These are phyloP conservation scores for Sarcocystis neurona DNA, from an alignment of 169 alveolate genomes.

Conservation along the genomic window DNA sequence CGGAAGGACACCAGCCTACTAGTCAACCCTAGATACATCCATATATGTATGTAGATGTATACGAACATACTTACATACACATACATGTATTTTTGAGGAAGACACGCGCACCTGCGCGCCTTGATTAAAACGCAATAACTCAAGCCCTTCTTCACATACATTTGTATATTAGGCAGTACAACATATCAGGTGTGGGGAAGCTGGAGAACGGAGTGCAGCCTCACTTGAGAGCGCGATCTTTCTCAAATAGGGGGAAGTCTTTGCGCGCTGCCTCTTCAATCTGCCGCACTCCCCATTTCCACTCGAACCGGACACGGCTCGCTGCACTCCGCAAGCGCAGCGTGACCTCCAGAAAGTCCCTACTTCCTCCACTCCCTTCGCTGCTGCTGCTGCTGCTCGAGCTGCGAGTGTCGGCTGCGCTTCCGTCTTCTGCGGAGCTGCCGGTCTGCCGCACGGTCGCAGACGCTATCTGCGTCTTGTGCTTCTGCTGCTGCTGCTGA, in stretches of 20 bases:
- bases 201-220: no score
- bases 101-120: no score
- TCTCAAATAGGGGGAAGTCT: constrained; percentile 10
- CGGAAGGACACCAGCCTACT: no score
- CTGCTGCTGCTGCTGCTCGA: no score
- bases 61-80: no score
- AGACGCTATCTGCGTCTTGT: not conserved
- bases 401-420: not conserved
- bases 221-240: not conserved
- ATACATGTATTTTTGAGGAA: no score
- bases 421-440: not conserved
- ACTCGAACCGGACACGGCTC: constrained; percentile 14
- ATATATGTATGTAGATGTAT: no score
- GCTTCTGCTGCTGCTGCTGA: constrained; percentile 4
- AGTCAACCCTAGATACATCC: no score
- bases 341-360: not conserved
- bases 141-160: not conserved
- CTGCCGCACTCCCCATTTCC: not conserved
- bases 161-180: no score
- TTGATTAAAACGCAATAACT: no score
- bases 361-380: not conserved
- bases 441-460: not conserved
- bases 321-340: not conserved
- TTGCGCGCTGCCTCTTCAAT: not conserved
- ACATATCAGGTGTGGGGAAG: no score